Percentiles rank a stretch among this genome's conserved stretches.
phyloP scores from a whole-genome alignment of 2,329 filamentous ascomycete genomes.

The Thelonectria discophora region DNA sequence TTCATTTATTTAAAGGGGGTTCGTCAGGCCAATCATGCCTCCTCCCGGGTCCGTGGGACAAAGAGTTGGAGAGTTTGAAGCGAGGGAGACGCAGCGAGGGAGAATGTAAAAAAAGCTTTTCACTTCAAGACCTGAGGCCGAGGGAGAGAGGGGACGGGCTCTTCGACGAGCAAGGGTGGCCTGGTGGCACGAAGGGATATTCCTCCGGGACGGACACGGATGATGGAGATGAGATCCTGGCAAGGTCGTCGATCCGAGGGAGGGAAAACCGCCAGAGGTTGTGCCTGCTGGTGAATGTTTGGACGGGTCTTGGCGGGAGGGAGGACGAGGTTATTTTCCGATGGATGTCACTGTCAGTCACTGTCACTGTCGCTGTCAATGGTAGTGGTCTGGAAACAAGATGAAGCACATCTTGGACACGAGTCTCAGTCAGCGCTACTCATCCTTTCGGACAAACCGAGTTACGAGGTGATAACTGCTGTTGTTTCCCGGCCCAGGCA shows the following conservation, averaged over 20 bases:
- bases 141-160: constrained; percentile 1
- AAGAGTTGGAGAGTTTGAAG: background rate
- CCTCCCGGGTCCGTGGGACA: constrained; percentile 19
- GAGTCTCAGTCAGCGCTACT: too few relatives aligned
- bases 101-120: constrained; percentile 5
- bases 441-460: background rate
- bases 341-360: too few relatives aligned
- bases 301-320: too few relatives aligned
- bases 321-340: too few relatives aligned
- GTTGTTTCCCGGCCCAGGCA: constrained; percentile 7
- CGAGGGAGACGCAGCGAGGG: constrained; percentile 2
- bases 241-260: constrained; percentile 13
- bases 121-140: constrained; percentile 10
- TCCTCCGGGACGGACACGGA: constrained; percentile 16
- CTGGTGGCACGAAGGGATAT: constrained; percentile 14
- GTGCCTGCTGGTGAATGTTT: too few relatives aligned
- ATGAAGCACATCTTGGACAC: too few relatives aligned
- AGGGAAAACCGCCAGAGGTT: too few relatives aligned
- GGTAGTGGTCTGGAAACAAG: too few relatives aligned
- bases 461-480: too few relatives aligned
- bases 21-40: constrained; percentile 18
- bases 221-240: constrained; percentile 17
- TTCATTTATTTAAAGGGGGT: constrained; percentile 15
- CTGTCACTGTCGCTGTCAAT: too few relatives aligned
- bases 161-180: background rate